Conservation (phyloP, 768 basidiomycete genomes). For the Tylopilus plumbeoviolaceoides region DNA sequence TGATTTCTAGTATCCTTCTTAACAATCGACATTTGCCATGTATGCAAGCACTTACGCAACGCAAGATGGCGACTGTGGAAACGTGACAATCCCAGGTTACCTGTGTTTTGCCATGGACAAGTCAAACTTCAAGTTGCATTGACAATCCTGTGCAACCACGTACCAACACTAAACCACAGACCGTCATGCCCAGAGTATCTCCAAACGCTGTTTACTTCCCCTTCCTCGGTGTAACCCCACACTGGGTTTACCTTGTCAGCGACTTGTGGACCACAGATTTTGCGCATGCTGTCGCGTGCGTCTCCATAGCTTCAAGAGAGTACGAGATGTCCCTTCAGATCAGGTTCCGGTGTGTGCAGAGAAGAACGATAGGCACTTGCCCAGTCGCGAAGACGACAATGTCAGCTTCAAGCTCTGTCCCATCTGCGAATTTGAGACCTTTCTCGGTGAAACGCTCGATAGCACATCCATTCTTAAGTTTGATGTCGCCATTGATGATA, state of each 20-base stretch:
- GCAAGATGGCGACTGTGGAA: conserved; percentile 31
- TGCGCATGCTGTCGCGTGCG: conserved; percentile 35
- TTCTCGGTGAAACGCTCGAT: conserved; percentile 30
- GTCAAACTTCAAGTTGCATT: background rate
- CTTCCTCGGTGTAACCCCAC: conserved; percentile 66
- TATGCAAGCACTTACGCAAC: conserved; percentile 22
- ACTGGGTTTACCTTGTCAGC: conserved; percentile 44
- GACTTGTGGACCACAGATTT: conserved; percentile 45
- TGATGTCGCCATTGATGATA: conserved; percentile 48
- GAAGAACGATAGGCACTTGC: conserved; percentile 1
- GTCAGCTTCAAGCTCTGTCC: conserved; percentile 29
- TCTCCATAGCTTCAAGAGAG: conserved; percentile 42
- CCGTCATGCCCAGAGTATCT: conserved; percentile 36
- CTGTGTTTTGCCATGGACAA: conserved; percentile 1
- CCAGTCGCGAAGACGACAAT: conserved; percentile 32
- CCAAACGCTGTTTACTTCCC: conserved; percentile 47
- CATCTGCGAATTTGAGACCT: conserved; percentile 16
- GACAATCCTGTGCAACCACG: conserved; percentile 1
- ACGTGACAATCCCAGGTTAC: conserved; percentile 22
- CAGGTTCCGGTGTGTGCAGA: background rate
- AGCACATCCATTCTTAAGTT: conserved; percentile 42
- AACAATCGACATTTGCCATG: background rate
- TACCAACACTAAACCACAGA: conserved; percentile 29
- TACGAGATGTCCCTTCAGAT: background rate
- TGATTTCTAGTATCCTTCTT: conserved; percentile 22